phyloP scores from a whole-genome alignment of 2,329 filamentous ascomycete species.

The Neofusicoccum sp. region DNA sequence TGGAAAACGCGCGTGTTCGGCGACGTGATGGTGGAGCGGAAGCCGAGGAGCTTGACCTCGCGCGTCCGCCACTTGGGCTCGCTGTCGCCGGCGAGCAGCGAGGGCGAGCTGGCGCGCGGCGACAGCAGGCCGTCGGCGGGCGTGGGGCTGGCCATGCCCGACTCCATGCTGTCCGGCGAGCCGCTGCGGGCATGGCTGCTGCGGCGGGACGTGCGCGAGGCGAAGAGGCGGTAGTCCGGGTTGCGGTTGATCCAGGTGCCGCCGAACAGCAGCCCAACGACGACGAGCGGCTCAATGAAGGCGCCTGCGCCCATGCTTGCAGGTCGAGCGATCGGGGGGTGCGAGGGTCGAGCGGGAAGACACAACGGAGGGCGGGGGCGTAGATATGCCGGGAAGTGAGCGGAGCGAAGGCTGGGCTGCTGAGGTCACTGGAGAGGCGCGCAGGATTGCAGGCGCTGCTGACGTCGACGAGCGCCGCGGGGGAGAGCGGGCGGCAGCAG shows the following conservation, averaged over 20 bases:
- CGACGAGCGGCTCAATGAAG: slow-evolving; percentile 61
- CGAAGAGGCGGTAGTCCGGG: slow-evolving; percentile 37
- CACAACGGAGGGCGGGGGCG: neutral
- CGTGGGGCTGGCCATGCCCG: slow-evolving; percentile 39
- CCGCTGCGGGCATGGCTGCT: slow-evolving; percentile 26
- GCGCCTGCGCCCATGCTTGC: slow-evolving; percentile 54
- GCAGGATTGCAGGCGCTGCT: too few relatives aligned
- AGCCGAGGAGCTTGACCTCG: slow-evolving; percentile 46
- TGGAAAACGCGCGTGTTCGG: slow-evolving; percentile 63
- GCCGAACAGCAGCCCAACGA: slow-evolving; percentile 58
- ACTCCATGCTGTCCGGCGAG: slow-evolving; percentile 42
- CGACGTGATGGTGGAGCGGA: slow-evolving; percentile 51
- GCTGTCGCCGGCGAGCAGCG: slow-evolving; percentile 39
- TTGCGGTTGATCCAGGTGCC: slow-evolving; percentile 63
- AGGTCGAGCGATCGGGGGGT: neutral
- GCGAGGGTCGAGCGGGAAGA: neutral
- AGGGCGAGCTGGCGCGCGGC: slow-evolving; percentile 38
- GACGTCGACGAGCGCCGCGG: neutral
- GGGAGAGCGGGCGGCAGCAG: neutral
- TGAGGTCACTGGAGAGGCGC: too few relatives aligned
- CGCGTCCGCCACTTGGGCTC: slow-evolving; percentile 53
- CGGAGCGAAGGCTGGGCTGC: neutral
- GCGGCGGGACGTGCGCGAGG: slow-evolving; percentile 25
- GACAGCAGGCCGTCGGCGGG: slow-evolving; percentile 34
- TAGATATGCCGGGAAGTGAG: neutral